These are phyloP conservation scores for Ricinus communis DNA, from an alignment of 345 rosid genomes.

Conservation along the genomic window DNA sequence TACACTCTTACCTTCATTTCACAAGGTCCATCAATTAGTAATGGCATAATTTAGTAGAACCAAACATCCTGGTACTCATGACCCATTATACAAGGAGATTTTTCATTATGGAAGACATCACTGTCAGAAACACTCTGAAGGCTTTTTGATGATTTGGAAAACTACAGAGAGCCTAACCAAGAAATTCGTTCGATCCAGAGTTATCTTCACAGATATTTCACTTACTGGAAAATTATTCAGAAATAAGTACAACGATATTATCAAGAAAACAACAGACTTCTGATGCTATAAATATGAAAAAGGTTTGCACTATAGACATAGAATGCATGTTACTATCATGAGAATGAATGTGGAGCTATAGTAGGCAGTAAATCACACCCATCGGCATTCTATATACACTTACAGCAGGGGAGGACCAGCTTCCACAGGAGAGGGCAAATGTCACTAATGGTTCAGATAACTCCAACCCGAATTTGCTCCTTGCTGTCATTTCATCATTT, in stretches of 20 bases:
- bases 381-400: slow-evolving; percentile 28
- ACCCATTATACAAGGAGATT: no score
- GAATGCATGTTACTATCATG: neutral
- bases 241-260: no score
- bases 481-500: slow-evolving; percentile 56
- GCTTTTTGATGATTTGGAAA: neutral
- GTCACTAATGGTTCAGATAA: slow-evolving; percentile 80
- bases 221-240: neutral
- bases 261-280: no score
- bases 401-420: slow-evolving; percentile 98
- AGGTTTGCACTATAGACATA: no score
- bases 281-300: neutral
- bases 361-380: slow-evolving; percentile 2
- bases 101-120: no score
- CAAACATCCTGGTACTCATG: no score
- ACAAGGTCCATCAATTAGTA: slow-evolving; percentile 25
- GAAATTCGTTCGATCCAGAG: neutral
- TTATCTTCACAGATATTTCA: neutral
- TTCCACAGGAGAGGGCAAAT: slow-evolving; percentile 85
- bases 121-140: neutral
- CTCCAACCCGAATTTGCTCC: slow-evolving; percentile 68
- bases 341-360: slow-evolving; percentile 5
- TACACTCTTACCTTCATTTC: slow-evolving; percentile 63
- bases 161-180: neutral
- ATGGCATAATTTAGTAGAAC: neutral